Base-by-base conservation (phyloP, 352 stramenopile species). In the Globisporangium splendens region DNA sequence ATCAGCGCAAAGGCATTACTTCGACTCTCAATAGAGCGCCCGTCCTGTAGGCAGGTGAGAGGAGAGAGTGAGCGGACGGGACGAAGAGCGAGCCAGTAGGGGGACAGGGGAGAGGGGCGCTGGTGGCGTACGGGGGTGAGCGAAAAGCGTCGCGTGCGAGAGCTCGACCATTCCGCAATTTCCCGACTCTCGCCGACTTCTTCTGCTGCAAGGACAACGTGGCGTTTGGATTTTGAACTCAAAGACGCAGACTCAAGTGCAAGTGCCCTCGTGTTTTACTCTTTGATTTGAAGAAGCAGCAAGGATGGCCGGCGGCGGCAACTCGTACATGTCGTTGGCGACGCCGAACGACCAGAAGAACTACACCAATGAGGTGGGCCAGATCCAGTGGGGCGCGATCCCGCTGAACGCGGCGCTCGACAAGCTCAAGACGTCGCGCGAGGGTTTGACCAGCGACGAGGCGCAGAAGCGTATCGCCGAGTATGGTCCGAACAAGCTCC, bases 401-500 rank as follows among this genome's bases (percentile, higher is more conserved):
- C 83, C 83, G 18, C 72, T 91, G 20, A 90, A 95, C 65, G 83
- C 79, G 6, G 83, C 83, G 48, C 70, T 95, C 13, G 83, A 92
- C 73, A 91, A 92, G 72, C 77, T 93, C 63, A 89, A 86, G 69
- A 72, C 83, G 50, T 73, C 75, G 7, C 77, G 79, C 17, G 70
- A 89, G 48, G 85, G 85, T 41, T 62, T 95, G 13, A 92, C 79
- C 20, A 78, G 72, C n/a, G 72, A 79, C 31, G 85, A 94, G 60
- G 85, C 85, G 18, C 68, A 90, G 59, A 82, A 77, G 65, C 82
- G 82, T 59, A 66, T 92, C 43, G 70, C 72, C 53, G 75, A 91
- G 67, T 89, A 91, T 54, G 85, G 85, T 17, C 79, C 83, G 1
- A 94, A 94, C 79, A 87, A 89, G 69, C 74, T 94, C 7, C 84